phyloP scores from a whole-genome alignment of 129 eudicot species.

The Lonicera japonica region DNA sequence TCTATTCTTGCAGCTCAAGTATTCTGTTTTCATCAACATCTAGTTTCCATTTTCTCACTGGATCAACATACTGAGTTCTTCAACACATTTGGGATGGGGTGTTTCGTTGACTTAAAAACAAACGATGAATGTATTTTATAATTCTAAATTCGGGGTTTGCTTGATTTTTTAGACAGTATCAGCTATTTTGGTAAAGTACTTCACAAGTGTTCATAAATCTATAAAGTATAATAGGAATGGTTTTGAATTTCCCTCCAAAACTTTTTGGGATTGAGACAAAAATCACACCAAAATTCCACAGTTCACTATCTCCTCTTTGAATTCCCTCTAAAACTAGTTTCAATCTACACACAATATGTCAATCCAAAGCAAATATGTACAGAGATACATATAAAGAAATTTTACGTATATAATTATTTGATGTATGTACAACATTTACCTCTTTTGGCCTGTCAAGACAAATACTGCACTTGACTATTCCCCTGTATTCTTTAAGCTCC shows the following conservation, averaged over 20 bases:
- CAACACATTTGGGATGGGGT: too few relatives aligned
- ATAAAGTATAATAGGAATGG: neutral
- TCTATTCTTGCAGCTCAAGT: too few relatives aligned
- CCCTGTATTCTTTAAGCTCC: slow-evolving; percentile 85
- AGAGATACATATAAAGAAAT: neutral
- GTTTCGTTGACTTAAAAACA: neutral
- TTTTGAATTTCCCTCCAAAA: neutral
- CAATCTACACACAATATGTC: neutral
- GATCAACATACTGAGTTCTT: neutral
- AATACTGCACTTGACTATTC: slow-evolving; percentile 86
- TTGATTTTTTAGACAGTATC: too few relatives aligned
- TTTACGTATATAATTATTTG: too few relatives aligned
- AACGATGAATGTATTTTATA: too few relatives aligned
- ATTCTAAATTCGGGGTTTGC: too few relatives aligned
- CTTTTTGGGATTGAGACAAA: neutral
- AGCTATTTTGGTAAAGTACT: too few relatives aligned
- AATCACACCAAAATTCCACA: neutral
- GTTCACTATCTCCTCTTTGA: neutral
- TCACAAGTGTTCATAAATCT: too few relatives aligned
- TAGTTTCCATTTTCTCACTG: neutral
- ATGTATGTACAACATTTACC: slow-evolving; percentile 31
- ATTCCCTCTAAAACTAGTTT: neutral
- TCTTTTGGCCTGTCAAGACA: slow-evolving; percentile 93
- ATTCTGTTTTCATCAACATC: neutral
- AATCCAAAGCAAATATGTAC: neutral